Base-by-base conservation (phyloP, 2,329 filamentous ascomycete genomes). In the Xylariaceae sp. region DNA sequence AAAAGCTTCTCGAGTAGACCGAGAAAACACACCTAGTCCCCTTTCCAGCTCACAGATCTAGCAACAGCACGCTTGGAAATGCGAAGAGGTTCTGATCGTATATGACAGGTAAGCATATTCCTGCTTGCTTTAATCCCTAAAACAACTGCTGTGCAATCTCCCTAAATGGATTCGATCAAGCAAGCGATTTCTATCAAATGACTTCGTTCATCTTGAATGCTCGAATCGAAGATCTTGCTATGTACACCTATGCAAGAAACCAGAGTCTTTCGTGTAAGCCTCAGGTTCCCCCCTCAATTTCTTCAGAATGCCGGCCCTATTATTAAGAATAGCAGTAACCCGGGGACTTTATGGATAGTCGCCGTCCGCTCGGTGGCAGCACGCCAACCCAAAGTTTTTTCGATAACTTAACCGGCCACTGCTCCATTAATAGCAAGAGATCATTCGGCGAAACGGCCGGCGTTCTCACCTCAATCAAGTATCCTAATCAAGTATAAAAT, bases 1-100 rank as follows among this genome's bases (percentile, higher is more conserved):
- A 51, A 22, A 16, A 54, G 43, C 60, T 66, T 21, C 13, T 63
- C 37, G 19, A 22, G 21, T 45, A 45, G 7, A 12, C 15, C 10
- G 10, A 29, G 41, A 26, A 26, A 16, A 9, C n/a, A 22, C 19
- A 22, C 39, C n/a, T 16, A 37, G 9, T 37, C 36, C n/a, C n/a
- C 5, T 7, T 16, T 37, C 3, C 15, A 37, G 16, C 36, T 16
- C n/a, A 18, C n/a, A 37, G 36, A 37, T 18, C 15, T 18, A 26
- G 26, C 26, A n/a, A n/a, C n/a, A 16, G n/a, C 36, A 37, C 36
- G 9, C 15, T 37, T 37, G n/a, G 15, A 37, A 18, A 37, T 12
- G 36, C 5, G n/a, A 18, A 37, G n/a, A 18, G 0, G 15, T 7
- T 37, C n/a, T 7, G 3, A 16, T 37, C 12, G 32, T 15, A 15